A percentile compares a stretch with the other conserved stretches of the same genome.
phyloP scores from a whole-genome alignment of 768 basidiomycete genomes.

The Trametes punicea region DNA sequence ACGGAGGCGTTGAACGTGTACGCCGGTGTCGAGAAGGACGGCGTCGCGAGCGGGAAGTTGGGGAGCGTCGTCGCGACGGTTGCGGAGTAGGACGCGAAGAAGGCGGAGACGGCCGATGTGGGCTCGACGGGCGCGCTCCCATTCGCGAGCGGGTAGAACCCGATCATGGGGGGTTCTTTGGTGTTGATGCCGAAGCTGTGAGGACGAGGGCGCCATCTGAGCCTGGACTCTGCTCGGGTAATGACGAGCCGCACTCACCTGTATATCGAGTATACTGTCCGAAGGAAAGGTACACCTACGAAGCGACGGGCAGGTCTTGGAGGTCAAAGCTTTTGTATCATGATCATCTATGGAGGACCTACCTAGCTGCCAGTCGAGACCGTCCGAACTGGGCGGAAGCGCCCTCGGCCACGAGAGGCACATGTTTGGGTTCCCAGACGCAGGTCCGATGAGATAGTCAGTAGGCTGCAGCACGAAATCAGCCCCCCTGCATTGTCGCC shows the following conservation, averaged over 20 bases:
- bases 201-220: not conserved
- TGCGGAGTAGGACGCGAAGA: slow-evolving; percentile 59
- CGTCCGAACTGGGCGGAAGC: slow-evolving; percentile 61
- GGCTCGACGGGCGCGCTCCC: slow-evolving; percentile 41
- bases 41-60: slow-evolving; percentile 66
- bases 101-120: slow-evolving; percentile 41
- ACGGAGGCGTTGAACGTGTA: slow-evolving; percentile 73
- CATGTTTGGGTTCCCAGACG: slow-evolving; percentile 56
- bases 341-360: too few species aligned
- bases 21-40: slow-evolving; percentile 52
- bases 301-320: too few species aligned
- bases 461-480: slow-evolving; percentile 67
- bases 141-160: slow-evolving; percentile 63
- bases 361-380: slow-evolving; percentile 85
- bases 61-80: slow-evolving; percentile 68
- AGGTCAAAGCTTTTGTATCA: too few species aligned
- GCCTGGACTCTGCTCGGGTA: not conserved
- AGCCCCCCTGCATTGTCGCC: slow-evolving; percentile 31
- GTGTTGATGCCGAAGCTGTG: slow-evolving; percentile 68
- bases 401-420: slow-evolving; percentile 78
- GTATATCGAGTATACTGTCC: slow-evolving; percentile 76
- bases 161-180: slow-evolving; percentile 74
- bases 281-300: slow-evolving; percentile 63
- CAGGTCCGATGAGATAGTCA: slow-evolving; percentile 75
- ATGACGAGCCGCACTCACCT: slow-evolving; percentile 43